Evolutionary conservation across 345 rosid genomes (phyloP).

Genomic region (Murraya koenigii): DNA sequence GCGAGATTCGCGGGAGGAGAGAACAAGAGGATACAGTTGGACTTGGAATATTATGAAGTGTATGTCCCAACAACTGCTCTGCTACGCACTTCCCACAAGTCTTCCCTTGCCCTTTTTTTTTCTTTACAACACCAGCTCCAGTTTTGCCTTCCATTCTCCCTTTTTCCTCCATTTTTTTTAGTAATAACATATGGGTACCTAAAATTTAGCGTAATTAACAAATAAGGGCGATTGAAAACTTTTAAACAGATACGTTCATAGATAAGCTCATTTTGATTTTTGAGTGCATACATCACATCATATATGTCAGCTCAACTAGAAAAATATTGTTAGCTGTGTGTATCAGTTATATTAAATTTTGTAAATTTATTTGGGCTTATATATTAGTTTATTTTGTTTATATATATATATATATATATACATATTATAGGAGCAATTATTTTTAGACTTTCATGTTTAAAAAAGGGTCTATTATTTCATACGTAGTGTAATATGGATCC

Average conservation of each 20-base stretch:
- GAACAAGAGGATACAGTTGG: slow-evolving; percentile 46
- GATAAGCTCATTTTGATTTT: no score
- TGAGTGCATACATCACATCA: no score
- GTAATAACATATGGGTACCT: not conserved
- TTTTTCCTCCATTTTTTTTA: not conserved
- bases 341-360: no score
- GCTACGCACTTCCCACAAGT: not conserved
- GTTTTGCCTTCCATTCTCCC: not conserved
- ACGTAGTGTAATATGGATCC: no score
- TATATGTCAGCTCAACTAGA: no score
- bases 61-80: slow-evolving; percentile 15
- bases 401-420: no score
- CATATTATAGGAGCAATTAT: no score
- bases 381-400: no score
- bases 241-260: not conserved
- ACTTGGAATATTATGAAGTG: slow-evolving; percentile 41
- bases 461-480: no score
- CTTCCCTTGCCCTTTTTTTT: not conserved
- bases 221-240: not conserved
- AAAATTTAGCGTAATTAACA: not conserved
- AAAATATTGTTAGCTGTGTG: no score
- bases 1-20: slow-evolving; percentile 45
- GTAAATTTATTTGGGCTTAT: no score
- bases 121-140: not conserved
- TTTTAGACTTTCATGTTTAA: no score